These are phyloP conservation scores for Amanita fuliginea DNA, from an alignment of 768 basidiomycete species.

Conservation along the genomic window DNA sequence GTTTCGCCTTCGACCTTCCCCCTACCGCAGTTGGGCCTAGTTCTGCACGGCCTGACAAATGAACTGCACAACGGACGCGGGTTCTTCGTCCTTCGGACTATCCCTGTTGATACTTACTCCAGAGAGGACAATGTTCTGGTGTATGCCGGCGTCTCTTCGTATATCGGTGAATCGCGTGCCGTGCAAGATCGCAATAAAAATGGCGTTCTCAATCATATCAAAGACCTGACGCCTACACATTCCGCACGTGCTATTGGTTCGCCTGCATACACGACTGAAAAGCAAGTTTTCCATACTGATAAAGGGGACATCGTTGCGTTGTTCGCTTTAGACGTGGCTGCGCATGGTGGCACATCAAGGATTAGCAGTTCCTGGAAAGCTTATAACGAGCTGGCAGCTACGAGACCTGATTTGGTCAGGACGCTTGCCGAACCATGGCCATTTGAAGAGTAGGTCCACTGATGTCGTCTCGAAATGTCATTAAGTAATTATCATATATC, in stretches of 20 bases:
- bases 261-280: slow-evolving; percentile 37
- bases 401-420: slow-evolving; percentile 31
- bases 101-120: slow-evolving; percentile 31
- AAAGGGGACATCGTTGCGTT: slow-evolving; percentile 34
- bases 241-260: slow-evolving; percentile 30
- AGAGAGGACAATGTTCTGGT: slow-evolving; percentile 27
- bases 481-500: neutral
- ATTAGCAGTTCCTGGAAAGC: slow-evolving; percentile 31
- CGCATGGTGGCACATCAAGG: slow-evolving; percentile 32
- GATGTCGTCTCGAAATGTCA: no score
- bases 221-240: slow-evolving; percentile 32
- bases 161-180: slow-evolving; percentile 32
- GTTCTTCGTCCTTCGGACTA: slow-evolving; percentile 36
- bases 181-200: slow-evolving; percentile 29
- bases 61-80: slow-evolving; percentile 35
- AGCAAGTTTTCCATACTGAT: slow-evolving; percentile 40
- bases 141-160: slow-evolving; percentile 36
- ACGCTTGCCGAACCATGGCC: slow-evolving; percentile 31
- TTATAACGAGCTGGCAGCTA: slow-evolving; percentile 35
- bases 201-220: slow-evolving; percentile 35
- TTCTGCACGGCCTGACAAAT: slow-evolving; percentile 23
- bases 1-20: slow-evolving; percentile 28
- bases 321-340: slow-evolving; percentile 29
- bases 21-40: slow-evolving; percentile 26
- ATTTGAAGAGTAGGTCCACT: slow-evolving; percentile 24